Evolutionary conservation across 139 green algal species (phyloP).

Genomic region (Auxenochlorella protothecoides): DNA sequence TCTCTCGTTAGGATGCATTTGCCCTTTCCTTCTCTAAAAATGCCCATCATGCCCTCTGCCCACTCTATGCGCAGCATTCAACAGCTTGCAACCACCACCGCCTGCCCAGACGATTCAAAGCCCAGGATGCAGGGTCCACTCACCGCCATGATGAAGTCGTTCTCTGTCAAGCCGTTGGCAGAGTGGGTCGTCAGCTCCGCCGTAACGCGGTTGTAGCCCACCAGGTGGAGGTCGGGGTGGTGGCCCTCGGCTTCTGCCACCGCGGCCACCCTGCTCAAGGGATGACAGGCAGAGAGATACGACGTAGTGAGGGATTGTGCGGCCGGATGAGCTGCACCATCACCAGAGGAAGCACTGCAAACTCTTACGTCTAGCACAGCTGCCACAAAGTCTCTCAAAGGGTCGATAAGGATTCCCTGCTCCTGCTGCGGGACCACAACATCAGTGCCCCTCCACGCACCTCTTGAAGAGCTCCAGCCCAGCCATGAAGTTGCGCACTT

Average conservation of each 20-base stretch:
- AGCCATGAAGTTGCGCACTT: slow-evolving; percentile 33
- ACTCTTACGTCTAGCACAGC: too few species aligned
- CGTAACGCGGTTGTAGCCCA: slow-evolving; percentile 42
- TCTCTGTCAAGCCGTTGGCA: slow-evolving; percentile 66
- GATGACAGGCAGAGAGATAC: background rate
- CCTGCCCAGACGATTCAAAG: background rate
- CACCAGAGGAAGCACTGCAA: too few species aligned
- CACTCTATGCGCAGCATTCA: too few species aligned
- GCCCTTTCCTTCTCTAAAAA: too few species aligned
- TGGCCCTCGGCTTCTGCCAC: slow-evolving; percentile 57
- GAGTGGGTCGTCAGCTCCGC: slow-evolving; percentile 50
- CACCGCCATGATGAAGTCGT: slow-evolving; percentile 86
- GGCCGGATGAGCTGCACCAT: too few species aligned
- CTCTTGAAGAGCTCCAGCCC: slow-evolving; percentile 38
- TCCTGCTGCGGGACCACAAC: too few species aligned
- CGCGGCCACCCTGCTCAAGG: slow-evolving; percentile 20
- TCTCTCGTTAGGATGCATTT: too few species aligned
- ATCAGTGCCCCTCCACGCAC: background rate
- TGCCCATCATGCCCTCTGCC: too few species aligned
- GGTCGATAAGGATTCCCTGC: too few species aligned
- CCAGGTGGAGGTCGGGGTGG: slow-evolving; percentile 47
- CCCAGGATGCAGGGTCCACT: background rate
- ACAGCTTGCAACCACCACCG: too few species aligned
- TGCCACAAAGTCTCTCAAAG: too few species aligned
- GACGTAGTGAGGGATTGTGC: background rate